These are phyloP conservation scores for Alternaria sp. DNA, from an alignment of 2,329 filamentous ascomycete genomes.

Conservation along the genomic window DNA sequence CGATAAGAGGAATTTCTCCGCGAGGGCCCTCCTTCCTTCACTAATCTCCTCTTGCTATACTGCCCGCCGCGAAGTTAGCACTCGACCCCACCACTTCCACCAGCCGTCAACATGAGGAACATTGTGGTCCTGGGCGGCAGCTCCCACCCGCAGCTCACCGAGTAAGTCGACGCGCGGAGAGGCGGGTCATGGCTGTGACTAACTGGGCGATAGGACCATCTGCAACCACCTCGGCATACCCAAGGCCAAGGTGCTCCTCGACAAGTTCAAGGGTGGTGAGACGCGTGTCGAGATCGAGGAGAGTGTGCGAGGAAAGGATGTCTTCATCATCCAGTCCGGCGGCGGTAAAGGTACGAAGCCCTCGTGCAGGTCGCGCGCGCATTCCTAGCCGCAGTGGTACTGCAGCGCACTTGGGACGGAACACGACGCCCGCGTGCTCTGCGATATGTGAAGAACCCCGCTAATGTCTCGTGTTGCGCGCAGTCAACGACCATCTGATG, in stretches of 20 bases:
- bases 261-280: constrained; percentile 94
- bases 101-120: constrained; percentile 81
- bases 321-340: constrained; percentile 93
- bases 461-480: constrained; percentile 21
- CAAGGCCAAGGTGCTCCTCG: constrained; percentile 80
- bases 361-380: not conserved
- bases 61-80: constrained; percentile 13
- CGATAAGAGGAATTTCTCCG: constrained; percentile 12
- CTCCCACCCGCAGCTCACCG: constrained; percentile 86
- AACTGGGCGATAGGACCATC: constrained; percentile 60
- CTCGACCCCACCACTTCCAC: constrained; percentile 1
- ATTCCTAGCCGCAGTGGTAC: not conserved
- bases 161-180: constrained; percentile 47
- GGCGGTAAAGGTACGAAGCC: constrained; percentile 66
- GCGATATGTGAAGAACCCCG: constrained; percentile 7
- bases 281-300: constrained; percentile 95
- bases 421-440: not conserved
- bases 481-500: constrained; percentile 93
- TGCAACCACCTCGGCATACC: constrained; percentile 88
- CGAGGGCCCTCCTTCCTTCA: constrained; percentile 8
- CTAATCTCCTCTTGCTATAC: constrained; percentile 2
- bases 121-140: constrained; percentile 92
- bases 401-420: not conserved
- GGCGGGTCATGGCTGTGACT: constrained; percentile 1
- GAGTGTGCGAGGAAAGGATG: constrained; percentile 96